Evolutionary conservation across 2,329 filamentous ascomycete species (phyloP).

Genomic region (Aspergillus versicolor): DNA sequence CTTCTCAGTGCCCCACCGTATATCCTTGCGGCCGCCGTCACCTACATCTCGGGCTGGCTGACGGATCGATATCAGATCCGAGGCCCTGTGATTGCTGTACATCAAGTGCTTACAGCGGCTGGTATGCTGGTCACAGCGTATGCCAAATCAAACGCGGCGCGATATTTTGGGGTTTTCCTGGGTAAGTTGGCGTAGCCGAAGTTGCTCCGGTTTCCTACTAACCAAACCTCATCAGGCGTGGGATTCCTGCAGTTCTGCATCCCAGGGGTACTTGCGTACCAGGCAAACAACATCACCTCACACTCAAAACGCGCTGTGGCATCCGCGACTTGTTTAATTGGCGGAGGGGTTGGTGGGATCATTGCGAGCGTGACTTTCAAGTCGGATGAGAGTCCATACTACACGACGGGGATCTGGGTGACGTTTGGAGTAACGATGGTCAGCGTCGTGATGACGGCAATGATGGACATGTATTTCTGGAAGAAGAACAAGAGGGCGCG

Average conservation of each 20-base stretch:
- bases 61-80: constrained; percentile 15
- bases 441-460: constrained; percentile 4
- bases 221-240: constrained; percentile 16
- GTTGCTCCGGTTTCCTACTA: background rate
- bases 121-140: constrained; percentile 16
- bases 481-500: constrained; percentile 12
- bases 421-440: constrained; percentile 13
- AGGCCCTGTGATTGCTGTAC: constrained; percentile 13
- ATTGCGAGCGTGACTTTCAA: constrained; percentile 16
- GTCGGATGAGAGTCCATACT: constrained; percentile 12
- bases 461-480: constrained; percentile 12
- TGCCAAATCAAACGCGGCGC: constrained; percentile 2
- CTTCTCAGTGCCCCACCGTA: constrained; percentile 36
- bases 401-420: constrained; percentile 16
- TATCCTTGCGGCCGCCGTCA: constrained; percentile 35
- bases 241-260: constrained; percentile 29
- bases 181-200: background rate
- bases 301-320: constrained; percentile 30
- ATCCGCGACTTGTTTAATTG: constrained; percentile 29
- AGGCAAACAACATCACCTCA: constrained; percentile 33
- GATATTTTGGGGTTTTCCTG: constrained; percentile 14
- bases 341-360: constrained; percentile 26
- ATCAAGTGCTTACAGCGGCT: constrained; percentile 14
- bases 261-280: constrained; percentile 29
- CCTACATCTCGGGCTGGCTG: constrained; percentile 25